phyloP scores from a whole-genome alignment of 306 rosid species.

The Dryas drummondii region DNA sequence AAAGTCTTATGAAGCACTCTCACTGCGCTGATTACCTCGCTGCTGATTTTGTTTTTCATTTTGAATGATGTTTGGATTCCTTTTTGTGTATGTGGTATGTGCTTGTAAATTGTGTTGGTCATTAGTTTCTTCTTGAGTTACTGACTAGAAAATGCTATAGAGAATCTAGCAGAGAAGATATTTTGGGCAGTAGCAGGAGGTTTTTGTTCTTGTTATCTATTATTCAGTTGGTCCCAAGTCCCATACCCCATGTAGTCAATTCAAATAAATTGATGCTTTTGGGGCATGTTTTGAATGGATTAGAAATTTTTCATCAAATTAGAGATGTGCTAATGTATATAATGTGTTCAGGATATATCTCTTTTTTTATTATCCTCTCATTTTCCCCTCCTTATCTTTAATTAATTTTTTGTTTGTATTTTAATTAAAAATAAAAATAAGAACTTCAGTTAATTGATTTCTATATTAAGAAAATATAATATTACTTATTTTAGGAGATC shows the following conservation, averaged over 20 bases:
- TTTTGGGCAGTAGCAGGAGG: not conserved
- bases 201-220: not conserved
- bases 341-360: too few relatives aligned
- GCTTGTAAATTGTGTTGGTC: slow-evolving; percentile 25
- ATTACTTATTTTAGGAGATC: too few relatives aligned
- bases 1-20: slow-evolving; percentile 44
- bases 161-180: not conserved
- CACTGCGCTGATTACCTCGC: not conserved
- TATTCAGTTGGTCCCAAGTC: not conserved
- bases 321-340: too few relatives aligned
- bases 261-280: not conserved
- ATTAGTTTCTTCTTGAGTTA: not conserved
- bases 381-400: too few relatives aligned
- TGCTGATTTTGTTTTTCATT: not conserved
- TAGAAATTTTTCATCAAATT: not conserved
- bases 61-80: not conserved
- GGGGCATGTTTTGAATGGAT: not conserved
- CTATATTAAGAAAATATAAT: too few relatives aligned
- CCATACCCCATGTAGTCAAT: not conserved
- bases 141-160: not conserved
- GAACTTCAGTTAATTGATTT: too few relatives aligned
- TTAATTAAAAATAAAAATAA: too few relatives aligned
- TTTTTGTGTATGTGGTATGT: not conserved
- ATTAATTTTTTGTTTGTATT: too few relatives aligned
- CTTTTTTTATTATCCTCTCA: too few relatives aligned